These are phyloP conservation scores for Pythium coloratum DNA, from an alignment of 352 stramenopile species.

Conservation along the genomic window DNA sequence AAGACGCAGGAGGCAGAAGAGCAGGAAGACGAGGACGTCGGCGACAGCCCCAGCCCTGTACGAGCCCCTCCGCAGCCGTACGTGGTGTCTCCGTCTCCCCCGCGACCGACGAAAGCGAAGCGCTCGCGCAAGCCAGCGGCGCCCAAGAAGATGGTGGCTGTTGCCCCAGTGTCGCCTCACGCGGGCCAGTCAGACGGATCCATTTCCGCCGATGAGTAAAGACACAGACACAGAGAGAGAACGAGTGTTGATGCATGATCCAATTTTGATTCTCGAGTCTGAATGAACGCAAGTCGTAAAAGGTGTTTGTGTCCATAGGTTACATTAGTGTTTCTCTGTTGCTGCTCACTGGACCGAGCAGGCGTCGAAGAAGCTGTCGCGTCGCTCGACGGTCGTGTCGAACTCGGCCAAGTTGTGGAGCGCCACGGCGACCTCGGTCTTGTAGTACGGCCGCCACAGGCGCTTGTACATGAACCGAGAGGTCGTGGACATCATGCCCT, in stretches of 20 bases:
- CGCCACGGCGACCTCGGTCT: constrained; percentile 68
- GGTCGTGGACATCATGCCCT: constrained; percentile 73
- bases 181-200: neutral
- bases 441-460: constrained; percentile 83
- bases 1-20: neutral
- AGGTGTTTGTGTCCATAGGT: constrained; percentile 11
- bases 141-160: constrained; percentile 12
- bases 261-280: neutral
- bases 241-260: constrained; percentile 2
- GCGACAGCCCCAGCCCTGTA: neutral
- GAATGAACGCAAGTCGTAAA: neutral
- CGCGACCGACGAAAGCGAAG: constrained; percentile 10
- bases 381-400: constrained; percentile 23
- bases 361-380: constrained; percentile 20
- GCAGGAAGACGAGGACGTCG: neutral
- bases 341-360: constrained; percentile 28
- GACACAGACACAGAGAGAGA: neutral
- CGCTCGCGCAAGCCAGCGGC: constrained; percentile 25
- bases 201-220: constrained; percentile 14
- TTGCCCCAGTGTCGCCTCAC: constrained; percentile 2
- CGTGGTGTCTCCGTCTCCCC: constrained; percentile 9
- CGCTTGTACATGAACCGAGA: constrained; percentile 82
- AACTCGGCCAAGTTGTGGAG: constrained; percentile 86
- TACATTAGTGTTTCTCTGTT: constrained; percentile 16
- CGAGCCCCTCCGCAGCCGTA: neutral